Evolutionary conservation across 495 filamentous ascomycete genomes (phyloP).

Genomic region (Podospora appendiculata): DNA sequence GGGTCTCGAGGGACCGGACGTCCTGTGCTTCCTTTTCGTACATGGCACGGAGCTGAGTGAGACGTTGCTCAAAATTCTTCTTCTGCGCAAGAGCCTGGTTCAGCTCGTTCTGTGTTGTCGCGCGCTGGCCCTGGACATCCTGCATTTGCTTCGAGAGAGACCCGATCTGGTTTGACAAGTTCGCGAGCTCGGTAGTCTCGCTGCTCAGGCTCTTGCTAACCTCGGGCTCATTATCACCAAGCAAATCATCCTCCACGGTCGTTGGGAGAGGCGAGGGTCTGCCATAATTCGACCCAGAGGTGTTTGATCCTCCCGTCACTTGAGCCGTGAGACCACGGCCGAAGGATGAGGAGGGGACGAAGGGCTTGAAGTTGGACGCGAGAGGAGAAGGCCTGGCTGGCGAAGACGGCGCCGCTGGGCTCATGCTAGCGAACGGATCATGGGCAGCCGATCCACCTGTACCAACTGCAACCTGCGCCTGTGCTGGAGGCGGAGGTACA

Average conservation of each 20-base stretch:
- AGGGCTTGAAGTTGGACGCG: constrained; percentile 70
- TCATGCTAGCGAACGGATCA: constrained; percentile 51
- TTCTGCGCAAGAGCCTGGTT: constrained; percentile 76
- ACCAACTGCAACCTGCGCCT: constrained; percentile 58
- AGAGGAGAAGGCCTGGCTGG: constrained; percentile 41
- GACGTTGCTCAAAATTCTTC: constrained; percentile 78
- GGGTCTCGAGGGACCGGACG: constrained; percentile 77
- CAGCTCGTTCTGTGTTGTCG: constrained; percentile 68
- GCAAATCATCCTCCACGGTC: constrained; percentile 74
- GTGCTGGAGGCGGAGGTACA: constrained; percentile 43
- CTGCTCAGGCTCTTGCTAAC: constrained; percentile 76
- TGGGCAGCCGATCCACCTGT: constrained; percentile 59
- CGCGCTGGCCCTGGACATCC: constrained; percentile 74
- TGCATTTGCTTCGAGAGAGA: constrained; percentile 88
- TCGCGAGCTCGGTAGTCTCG: constrained; percentile 91
- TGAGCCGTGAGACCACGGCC: constrained; percentile 76
- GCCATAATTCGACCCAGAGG: constrained; percentile 27
- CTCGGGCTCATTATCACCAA: constrained; percentile 89
- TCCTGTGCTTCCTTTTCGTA: constrained; percentile 91
- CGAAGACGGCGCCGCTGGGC: constrained; percentile 42
- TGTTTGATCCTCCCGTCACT: constrained; percentile 62
- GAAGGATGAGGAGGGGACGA: constrained; percentile 84
- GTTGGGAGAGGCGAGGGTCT: constrained; percentile 32
- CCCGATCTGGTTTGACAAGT: constrained; percentile 90
- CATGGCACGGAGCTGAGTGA: constrained; percentile 72